Evolutionary conservation across 139 green algal genomes (phyloP).

Genomic region (Edaphochlamys debaryana): DNA sequence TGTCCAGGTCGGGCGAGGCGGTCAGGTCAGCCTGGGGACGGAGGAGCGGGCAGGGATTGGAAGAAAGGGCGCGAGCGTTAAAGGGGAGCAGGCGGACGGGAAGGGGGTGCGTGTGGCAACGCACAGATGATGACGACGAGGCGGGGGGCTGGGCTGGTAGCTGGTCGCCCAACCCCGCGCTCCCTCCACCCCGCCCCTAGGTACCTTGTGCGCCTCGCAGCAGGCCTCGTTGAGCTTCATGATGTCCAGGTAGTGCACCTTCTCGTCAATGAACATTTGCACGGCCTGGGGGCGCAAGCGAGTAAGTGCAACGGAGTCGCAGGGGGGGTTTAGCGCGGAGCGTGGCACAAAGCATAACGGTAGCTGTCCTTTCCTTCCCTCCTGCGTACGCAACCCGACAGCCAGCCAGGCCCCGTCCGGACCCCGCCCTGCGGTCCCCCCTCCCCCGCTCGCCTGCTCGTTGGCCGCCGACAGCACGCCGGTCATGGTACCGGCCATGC

Average conservation of each 20-base stretch:
- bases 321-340: too few species aligned
- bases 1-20: slow-evolving; percentile 80
- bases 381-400: too few species aligned
- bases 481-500: slow-evolving; percentile 98
- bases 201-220: slow-evolving; percentile 90
- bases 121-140: too few species aligned
- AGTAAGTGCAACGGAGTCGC: background rate
- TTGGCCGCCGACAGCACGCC: slow-evolving; percentile 97
- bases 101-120: too few species aligned
- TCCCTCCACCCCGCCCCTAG: too few species aligned
- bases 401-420: too few species aligned
- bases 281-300: slow-evolving; percentile 79
- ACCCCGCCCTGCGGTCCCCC: too few species aligned
- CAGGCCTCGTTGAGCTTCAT: slow-evolving; percentile 89
- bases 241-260: slow-evolving; percentile 96
- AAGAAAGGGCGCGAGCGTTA: background rate
- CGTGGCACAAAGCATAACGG: too few species aligned
- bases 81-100: background rate
- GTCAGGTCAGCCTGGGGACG: slow-evolving; percentile 66
- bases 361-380: too few species aligned
- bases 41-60: background rate
- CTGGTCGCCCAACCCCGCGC: too few species aligned
- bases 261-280: slow-evolving; percentile 96
- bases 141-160: too few species aligned
- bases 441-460: slow-evolving; percentile 74